phyloP scores from a whole-genome alignment of 148 eudicot species.

The Agrostemma githago region DNA sequence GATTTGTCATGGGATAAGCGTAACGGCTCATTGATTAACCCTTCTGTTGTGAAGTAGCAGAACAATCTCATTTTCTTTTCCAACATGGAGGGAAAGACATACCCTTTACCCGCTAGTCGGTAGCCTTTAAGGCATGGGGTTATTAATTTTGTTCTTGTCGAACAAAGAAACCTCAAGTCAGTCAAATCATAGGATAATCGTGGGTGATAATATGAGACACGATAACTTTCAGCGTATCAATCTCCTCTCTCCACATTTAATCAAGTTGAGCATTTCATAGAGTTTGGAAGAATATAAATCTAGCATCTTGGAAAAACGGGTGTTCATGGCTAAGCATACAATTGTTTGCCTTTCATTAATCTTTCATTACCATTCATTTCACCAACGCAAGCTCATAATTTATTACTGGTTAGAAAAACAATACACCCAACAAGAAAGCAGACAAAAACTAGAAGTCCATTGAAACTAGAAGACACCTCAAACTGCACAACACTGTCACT shows the following conservation, averaged over 20 bases:
- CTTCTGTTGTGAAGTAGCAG: no score
- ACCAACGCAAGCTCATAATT: neutral
- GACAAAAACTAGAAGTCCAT: neutral
- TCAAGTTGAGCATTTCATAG: neutral
- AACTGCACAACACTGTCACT: neutral
- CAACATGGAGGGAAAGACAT: no score
- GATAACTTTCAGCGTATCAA: neutral
- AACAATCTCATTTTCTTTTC: no score
- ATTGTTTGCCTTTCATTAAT: neutral
- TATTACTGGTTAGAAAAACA: neutral
- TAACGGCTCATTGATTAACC: no score
- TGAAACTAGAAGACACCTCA: neutral
- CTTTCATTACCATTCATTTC: neutral
- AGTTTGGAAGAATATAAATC: neutral
- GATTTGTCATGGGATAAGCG: neutral
- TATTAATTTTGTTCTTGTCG: no score
- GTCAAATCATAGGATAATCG: neutral
- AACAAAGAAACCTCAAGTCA: constrained; percentile 1
- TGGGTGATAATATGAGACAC: neutral
- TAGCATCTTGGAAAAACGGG: neutral
- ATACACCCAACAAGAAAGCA: neutral
- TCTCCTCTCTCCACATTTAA: neutral
- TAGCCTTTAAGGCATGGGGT: no score
- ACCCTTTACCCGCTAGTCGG: no score
- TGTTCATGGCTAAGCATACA: neutral